These are phyloP conservation scores for Mycena floridula DNA, from an alignment of 768 basidiomycete species.

Conservation along the genomic window DNA sequence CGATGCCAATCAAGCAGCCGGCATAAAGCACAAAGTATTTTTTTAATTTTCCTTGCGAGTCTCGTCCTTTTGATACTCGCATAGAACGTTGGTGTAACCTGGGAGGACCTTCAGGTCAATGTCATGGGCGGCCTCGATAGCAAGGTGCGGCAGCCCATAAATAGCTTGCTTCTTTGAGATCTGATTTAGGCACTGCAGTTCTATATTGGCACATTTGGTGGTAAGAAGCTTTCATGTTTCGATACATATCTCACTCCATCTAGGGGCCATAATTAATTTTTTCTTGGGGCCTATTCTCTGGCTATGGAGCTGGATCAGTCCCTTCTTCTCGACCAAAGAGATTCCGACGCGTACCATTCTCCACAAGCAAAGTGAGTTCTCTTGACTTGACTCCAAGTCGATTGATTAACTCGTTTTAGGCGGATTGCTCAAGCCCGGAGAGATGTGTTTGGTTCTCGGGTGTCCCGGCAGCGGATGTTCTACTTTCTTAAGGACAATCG, in stretches of 20 bases:
- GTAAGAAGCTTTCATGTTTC: conserved; percentile 27
- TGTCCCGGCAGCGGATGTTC: conserved; percentile 83
- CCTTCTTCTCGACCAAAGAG: conserved; percentile 30
- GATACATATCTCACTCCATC: conserved; percentile 1
- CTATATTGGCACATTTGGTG: conserved; percentile 54
- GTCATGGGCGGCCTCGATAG: conserved; percentile 48
- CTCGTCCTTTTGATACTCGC: not conserved
- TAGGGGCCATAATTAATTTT: conserved; percentile 49
- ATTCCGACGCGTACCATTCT: conserved; percentile 46
- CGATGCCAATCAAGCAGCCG: conserved; percentile 57
- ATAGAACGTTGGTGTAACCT: conserved; percentile 66
- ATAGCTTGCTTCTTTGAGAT: not conserved
- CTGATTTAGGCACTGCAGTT: conserved; percentile 26
- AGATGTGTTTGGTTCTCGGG: conserved; percentile 85
- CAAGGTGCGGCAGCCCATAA: conserved; percentile 35
- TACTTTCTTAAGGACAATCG: conserved; percentile 79
- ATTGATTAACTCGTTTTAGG: too few relatives aligned
- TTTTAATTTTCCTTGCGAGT: not conserved
- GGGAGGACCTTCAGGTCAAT: conserved; percentile 63
- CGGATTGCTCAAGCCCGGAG: conserved; percentile 68
- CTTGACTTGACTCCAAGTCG: too few relatives aligned
- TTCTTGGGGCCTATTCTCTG: conserved; percentile 45
- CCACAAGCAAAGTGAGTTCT: conserved; percentile 56
- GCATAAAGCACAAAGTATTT: conserved; percentile 57
- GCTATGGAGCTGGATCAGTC: conserved; percentile 35